Base-by-base conservation (phyloP, 1,284 basidiomycete genomes). In the Trichosporon coremiiforme region DNA sequence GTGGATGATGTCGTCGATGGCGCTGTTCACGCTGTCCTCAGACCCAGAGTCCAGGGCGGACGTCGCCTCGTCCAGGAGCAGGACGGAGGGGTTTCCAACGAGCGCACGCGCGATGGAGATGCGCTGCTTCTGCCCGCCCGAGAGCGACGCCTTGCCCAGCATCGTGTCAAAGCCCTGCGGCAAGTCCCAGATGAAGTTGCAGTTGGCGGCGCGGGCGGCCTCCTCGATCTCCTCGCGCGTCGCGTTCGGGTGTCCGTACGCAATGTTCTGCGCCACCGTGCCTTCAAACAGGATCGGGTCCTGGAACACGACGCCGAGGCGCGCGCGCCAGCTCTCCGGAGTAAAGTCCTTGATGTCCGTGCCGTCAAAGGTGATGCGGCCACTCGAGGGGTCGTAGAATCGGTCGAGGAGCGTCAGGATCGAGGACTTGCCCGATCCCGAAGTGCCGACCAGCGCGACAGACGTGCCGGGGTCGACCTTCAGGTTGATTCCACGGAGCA, bases 121-220 rank as follows among this genome's bases (percentile, higher is more conserved):
- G 66, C 86, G 76, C 70, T 87, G 86, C 33, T 83, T 77, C 72
- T 87, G 86, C 0, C 86, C 86, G 38, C 85, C 86, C 53, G 79
- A 83, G 25, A 85, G 68, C 69, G 78, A 79, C 7, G 80, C 79
- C 77, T 84, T 79, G 64, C 83, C 80, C 65, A 84, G 79, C 72
- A 88, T 85, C 0, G 92, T 93, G 73, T 92, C 90, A 71, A 92
- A 90, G 0, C 90, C 93, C 68, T 93, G 86, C 12, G 95, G 94
- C 86, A 99, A 89, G 2, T 90, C 89, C 88, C 92, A 92, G 55
- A 99, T 90, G 79, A 98, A 99, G 76, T 96, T 94, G 82, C 96
- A 98, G 78, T 98, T 97, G 3, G 96, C 95, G 73, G 92, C 88
- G 12, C 90, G 86, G 0, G 95, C 95, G 0, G 95, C 96, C 25